Evolutionary conservation across 352 stramenopile species (phyloP).

Genomic region (Globisporangium cylindrosporum): DNA sequence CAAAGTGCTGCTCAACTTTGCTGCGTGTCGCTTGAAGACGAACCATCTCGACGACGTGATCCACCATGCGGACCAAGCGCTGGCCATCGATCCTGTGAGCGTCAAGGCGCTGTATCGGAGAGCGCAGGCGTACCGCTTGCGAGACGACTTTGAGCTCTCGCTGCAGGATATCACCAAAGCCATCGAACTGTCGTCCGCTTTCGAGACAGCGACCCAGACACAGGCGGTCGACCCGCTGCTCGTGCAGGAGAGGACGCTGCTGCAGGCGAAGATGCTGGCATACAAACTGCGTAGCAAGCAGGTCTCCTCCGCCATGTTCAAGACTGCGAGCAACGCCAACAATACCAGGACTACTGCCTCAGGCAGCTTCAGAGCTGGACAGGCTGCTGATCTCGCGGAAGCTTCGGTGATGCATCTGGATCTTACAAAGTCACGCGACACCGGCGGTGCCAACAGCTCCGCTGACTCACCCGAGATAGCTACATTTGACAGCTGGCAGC

Average conservation of each 20-base stretch:
- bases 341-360: background rate
- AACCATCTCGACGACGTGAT: conserved; percentile 71
- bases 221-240: conserved; percentile 34
- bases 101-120: conserved; percentile 72
- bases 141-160: conserved; percentile 68
- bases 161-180: conserved; percentile 44
- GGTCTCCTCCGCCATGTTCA: conserved; percentile 76
- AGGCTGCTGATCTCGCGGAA: conserved; percentile 14
- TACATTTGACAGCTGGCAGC: conserved; percentile 43
- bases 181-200: conserved; percentile 16
- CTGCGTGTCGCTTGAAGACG: conserved; percentile 69
- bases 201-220: conserved; percentile 1
- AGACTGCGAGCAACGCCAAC: conserved; percentile 16
- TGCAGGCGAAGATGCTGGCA: conserved; percentile 65
- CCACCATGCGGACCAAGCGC: conserved; percentile 53
- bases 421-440: conserved; percentile 21
- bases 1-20: conserved; percentile 72
- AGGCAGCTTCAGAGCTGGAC: conserved; percentile 3
- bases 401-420: conserved; percentile 27
- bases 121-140: conserved; percentile 59
- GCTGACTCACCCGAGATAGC: conserved; percentile 15
- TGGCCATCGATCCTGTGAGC: conserved; percentile 48
- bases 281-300: conserved; percentile 69
- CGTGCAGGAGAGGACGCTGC: conserved; percentile 51
- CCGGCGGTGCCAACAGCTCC: background rate